phyloP scores from a whole-genome alignment of 1,284 basidiomycete genomes.

The Naganishia sp. region DNA sequence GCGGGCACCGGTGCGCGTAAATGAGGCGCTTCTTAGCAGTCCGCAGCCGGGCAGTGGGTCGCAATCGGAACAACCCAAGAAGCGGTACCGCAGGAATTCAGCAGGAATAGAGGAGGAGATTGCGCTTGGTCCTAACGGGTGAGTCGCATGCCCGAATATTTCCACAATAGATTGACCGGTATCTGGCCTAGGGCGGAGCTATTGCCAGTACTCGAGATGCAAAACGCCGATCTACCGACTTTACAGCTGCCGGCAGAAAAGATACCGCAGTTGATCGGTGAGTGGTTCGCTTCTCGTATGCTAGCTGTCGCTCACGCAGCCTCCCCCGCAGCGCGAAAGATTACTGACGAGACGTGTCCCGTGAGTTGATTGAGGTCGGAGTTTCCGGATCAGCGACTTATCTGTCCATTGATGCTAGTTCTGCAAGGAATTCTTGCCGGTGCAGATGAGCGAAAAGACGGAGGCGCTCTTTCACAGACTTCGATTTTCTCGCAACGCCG shows the following conservation, averaged over 20 bases:
- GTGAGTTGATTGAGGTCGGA: neutral
- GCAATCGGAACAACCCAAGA: neutral
- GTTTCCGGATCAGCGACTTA: neutral
- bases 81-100: neutral
- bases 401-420: slow-evolving; percentile 31
- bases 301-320: neutral
- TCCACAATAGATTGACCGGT: neutral
- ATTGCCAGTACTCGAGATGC: slow-evolving; percentile 5
- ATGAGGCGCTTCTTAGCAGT: slow-evolving; percentile 8
- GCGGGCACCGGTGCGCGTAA: slow-evolving; percentile 15
- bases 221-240: slow-evolving; percentile 5
- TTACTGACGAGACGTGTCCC: slow-evolving; percentile 20
- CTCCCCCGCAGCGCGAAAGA: slow-evolving; percentile 3
- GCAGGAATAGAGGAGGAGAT: slow-evolving; percentile 5
- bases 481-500: neutral
- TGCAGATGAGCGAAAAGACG: slow-evolving; percentile 33
- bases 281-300: neutral
- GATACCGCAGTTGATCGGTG: slow-evolving; percentile 17
- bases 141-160: neutral
- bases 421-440: slow-evolving; percentile 36
- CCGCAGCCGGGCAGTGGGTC: too few relatives aligned
- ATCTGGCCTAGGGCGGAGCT: neutral
- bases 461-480: slow-evolving; percentile 1
- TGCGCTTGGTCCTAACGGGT: slow-evolving; percentile 18
- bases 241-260: slow-evolving; percentile 14